Evolutionary conservation across 768 basidiomycete species (phyloP).

Genomic region (Rossbeevera mucosa): DNA sequence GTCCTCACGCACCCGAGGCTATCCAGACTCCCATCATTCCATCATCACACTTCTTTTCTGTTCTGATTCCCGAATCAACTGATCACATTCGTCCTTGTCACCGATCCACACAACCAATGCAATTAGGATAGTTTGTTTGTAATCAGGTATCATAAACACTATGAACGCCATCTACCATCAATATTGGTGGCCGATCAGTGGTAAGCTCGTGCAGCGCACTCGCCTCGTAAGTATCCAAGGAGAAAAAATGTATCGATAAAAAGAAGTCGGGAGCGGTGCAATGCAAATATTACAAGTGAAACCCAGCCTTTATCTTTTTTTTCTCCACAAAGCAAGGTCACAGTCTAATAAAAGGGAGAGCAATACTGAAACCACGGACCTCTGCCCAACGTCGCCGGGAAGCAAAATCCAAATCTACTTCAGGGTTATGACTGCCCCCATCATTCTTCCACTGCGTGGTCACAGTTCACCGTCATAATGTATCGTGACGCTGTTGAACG

Average conservation of each 20-base stretch:
- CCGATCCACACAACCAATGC: slow-evolving; percentile 2
- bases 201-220: slow-evolving; percentile 16
- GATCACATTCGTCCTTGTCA: slow-evolving; percentile 4
- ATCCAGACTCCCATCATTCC: slow-evolving; percentile 4
- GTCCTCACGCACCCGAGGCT: slow-evolving; percentile 14
- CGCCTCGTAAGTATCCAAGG: slow-evolving; percentile 21
- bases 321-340: slow-evolving; percentile 20
- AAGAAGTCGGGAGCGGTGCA: slow-evolving; percentile 21
- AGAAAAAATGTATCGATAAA: slow-evolving; percentile 17
- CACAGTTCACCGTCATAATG: slow-evolving; percentile 72
- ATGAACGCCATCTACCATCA: slow-evolving; percentile 17
- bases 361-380: slow-evolving; percentile 19
- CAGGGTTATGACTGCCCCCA: slow-evolving; percentile 1
- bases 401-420: slow-evolving; percentile 7
- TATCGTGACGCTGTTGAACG: slow-evolving; percentile 86
- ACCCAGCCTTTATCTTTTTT: slow-evolving; percentile 7
- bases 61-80: slow-evolving; percentile 12
- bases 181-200: slow-evolving; percentile 15
- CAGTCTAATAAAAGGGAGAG: slow-evolving; percentile 18
- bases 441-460: neutral
- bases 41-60: slow-evolving; percentile 20
- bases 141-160: slow-evolving; percentile 32
- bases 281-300: slow-evolving; percentile 36
- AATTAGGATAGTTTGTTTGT: slow-evolving; percentile 29
- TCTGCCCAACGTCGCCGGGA: slow-evolving; percentile 2